Evolutionary conservation across 192 early-diverging fungal genomes (phyloP), one percentile per base, ranked within the genome.

Genomic region (Coemansia sp.): DNA sequence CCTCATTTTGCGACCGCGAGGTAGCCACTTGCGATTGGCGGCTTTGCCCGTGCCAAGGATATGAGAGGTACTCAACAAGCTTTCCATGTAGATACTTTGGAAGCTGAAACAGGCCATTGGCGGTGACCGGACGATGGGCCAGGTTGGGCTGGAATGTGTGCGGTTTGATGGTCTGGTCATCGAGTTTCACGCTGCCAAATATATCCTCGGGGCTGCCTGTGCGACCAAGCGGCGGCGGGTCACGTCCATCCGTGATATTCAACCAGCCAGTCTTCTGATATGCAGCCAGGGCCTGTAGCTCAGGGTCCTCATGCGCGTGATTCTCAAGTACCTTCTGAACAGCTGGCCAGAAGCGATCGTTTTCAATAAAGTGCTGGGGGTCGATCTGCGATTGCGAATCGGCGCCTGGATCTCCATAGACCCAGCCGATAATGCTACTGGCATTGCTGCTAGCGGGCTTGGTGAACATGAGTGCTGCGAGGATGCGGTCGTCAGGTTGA

Each of bases 181-280:
- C 66, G 6, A 81, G 51, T 10, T 66, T 47, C 30, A 81, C 73
- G 50, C 62, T 65, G 32, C 78, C 78, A 14, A 81, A 30, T 32
- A 81, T 76, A 25, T 81, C 78, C 38, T 81, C 73, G 23, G 78
- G 58, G n/a, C 41, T 66, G 27, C 62, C 69, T 18, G 73, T 76
- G 25, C 78, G 68, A 6, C 78, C 73, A 26, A 65, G 65, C 54
- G 78, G 70, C 64, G 78, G 73, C 38, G 78, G 78, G 27, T 81
- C 76, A 44, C 78, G 68, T 0, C 62, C 64, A 41, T 81, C 78
- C 21, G 58, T 48, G 34, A 81, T 69, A 49, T 81, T 81, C 69
- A 81, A 62, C 78, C 78, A 81, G 19, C 78, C 78, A 38, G 48
- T 64, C 64, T 81, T 81, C 27, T 76, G 68, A 52, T 60, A 75